Conservation (phyloP, 176 grass and related monocot genomes). For the Secale cereale region DNA sequence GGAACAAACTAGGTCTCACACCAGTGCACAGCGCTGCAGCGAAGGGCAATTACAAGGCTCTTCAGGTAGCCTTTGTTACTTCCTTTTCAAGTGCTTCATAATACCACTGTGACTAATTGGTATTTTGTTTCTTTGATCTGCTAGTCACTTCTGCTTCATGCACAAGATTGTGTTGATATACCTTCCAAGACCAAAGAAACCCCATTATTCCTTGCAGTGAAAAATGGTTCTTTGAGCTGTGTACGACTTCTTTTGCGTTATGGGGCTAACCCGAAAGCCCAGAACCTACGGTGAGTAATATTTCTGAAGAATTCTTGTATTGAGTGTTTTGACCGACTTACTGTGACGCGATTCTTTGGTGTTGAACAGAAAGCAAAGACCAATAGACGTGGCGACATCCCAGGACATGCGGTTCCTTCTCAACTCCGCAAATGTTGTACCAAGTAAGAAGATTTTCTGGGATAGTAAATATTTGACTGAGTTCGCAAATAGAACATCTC, state of each 20-base stretch:
- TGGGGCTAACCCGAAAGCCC: slow-evolving; percentile 48
- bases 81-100: not conserved
- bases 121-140: slow-evolving; percentile 28
- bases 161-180: slow-evolving; percentile 54
- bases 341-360: slow-evolving; percentile 6
- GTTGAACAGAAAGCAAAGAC: slow-evolving; percentile 56
- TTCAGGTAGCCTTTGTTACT: slow-evolving; percentile 43
- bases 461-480: not conserved
- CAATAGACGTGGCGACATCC: slow-evolving; percentile 50
- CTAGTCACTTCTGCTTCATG: slow-evolving; percentile 53
- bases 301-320: not conserved
- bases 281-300: slow-evolving; percentile 48
- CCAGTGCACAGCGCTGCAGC: slow-evolving; percentile 53
- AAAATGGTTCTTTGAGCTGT: slow-evolving; percentile 44
- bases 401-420: slow-evolving; percentile 63
- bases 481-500: not conserved
- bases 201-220: slow-evolving; percentile 58
- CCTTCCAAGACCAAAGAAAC: slow-evolving; percentile 71
- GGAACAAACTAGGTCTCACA: slow-evolving; percentile 58
- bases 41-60: slow-evolving; percentile 64
- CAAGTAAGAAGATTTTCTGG: slow-evolving; percentile 31
- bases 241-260: slow-evolving; percentile 51
- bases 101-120: slow-evolving; percentile 15
- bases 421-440: slow-evolving; percentile 35
- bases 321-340: not conserved